Percentiles rank a stretch among this genome's conserved stretches.
Conservation (phyloP, 2,329 filamentous ascomycete genomes). For the Colletotrichum camelliae region DNA sequence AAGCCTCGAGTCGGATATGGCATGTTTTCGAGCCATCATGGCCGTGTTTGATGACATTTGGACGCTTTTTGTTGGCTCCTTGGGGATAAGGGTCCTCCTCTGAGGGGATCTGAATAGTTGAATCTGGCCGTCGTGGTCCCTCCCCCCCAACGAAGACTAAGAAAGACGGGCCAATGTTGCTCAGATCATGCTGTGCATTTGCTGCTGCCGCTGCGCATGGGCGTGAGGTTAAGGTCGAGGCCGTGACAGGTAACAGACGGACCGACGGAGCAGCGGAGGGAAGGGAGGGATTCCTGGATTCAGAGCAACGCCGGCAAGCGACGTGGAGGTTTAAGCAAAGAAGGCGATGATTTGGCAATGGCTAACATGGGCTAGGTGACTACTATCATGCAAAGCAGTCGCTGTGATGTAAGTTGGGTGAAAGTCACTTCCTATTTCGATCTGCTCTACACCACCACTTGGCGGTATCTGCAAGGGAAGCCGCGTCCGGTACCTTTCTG, state of each 20-base stretch:
- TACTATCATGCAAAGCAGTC: background rate
- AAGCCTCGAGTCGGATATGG: background rate
- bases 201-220: background rate
- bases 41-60: background rate
- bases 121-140: background rate
- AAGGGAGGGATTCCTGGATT: background rate
- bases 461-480: constrained; percentile 3
- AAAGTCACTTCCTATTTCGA: constrained; percentile 10
- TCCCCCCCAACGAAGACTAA: constrained; percentile 9
- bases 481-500: background rate
- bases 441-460: background rate
- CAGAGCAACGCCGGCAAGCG: background rate
- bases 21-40: background rate
- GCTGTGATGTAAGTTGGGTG: background rate
- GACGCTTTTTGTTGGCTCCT: constrained; percentile 6
- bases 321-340: background rate
- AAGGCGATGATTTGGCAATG: background rate
- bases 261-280: background rate
- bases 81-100: background rate
- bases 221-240: constrained; percentile 10
- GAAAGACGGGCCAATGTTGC: background rate
- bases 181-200: background rate
- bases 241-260: background rate
- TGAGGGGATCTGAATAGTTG: background rate
- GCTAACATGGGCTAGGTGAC: background rate